Evolutionary conservation across 306 rosid genomes (phyloP).

Genomic region (Sindora glabra): DNA sequence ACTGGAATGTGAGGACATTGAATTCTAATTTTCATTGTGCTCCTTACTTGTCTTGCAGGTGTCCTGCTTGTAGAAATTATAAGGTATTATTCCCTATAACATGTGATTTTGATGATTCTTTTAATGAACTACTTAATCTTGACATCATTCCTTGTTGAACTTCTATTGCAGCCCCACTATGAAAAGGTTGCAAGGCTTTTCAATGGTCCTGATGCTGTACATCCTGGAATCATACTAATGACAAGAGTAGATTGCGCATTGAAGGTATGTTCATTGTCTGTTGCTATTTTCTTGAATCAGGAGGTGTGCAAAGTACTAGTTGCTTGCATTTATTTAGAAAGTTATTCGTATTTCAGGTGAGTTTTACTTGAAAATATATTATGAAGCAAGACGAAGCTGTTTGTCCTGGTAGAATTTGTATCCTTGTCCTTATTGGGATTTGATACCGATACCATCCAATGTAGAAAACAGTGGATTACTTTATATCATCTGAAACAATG

Average conservation of each 20-base stretch:
- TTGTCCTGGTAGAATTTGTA: too few species aligned
- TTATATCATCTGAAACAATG: too few species aligned
- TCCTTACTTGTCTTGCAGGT: slow-evolving; percentile 47
- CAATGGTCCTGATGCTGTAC: slow-evolving; percentile 88
- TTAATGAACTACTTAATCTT: background rate
- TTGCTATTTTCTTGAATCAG: background rate
- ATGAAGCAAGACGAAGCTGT: too few species aligned
- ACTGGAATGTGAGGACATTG: background rate
- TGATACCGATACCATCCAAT: too few species aligned
- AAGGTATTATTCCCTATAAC: slow-evolving; percentile 50
- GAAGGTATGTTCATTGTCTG: slow-evolving; percentile 44
- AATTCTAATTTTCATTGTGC: slow-evolving; percentile 15
- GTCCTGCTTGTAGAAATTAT: slow-evolving; percentile 96
- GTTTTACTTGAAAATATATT: too few species aligned
- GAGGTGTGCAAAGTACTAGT: too few species aligned
- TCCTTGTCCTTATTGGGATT: too few species aligned
- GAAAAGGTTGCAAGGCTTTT: slow-evolving; percentile 96
- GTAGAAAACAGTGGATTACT: too few species aligned
- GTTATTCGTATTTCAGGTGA: too few species aligned
- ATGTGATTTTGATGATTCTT: background rate
- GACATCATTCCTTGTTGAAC: slow-evolving; percentile 8
- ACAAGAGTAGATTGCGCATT: slow-evolving; percentile 91
- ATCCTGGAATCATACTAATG: slow-evolving; percentile 86
- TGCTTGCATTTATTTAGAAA: too few species aligned
- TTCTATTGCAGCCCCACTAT: slow-evolving; percentile 67